Percentiles rank a stretch among this genome's conserved stretches.
phyloP scores from a whole-genome alignment of 495 filamentous ascomycete genomes.

The Zalerion maritima region DNA sequence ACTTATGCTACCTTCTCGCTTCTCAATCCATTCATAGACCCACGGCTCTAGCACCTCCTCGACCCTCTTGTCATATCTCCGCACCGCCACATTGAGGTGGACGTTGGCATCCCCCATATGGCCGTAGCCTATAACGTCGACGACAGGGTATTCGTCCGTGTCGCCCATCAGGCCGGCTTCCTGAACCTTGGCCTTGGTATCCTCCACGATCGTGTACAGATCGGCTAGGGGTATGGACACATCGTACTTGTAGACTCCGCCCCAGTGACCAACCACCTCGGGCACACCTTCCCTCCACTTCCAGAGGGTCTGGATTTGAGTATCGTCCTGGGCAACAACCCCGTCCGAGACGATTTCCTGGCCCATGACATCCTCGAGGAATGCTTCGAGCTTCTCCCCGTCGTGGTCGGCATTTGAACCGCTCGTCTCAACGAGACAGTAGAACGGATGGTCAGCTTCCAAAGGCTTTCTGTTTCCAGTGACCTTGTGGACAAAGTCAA shows the following conservation, averaged over 20 bases:
- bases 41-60: constrained; percentile 86
- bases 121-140: constrained; percentile 86
- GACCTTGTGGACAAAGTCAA: constrained; percentile 57
- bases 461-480: constrained; percentile 67
- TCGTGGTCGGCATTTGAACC: constrained; percentile 92
- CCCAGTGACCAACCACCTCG: constrained; percentile 75
- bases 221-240: constrained; percentile 83
- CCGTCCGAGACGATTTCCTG: constrained; percentile 75
- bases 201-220: constrained; percentile 79
- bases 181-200: constrained; percentile 54
- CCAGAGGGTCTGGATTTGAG: constrained; percentile 76
- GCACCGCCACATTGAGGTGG: constrained; percentile 74
- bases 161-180: constrained; percentile 65
- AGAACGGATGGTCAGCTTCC: constrained; percentile 76
- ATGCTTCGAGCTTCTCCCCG: constrained; percentile 64
- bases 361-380: constrained; percentile 83
- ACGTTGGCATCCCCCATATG: constrained; percentile 97
- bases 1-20: constrained; percentile 79
- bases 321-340: constrained; percentile 81
- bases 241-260: constrained; percentile 97
- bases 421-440: constrained; percentile 90
- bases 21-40: constrained; percentile 90
- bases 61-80: constrained; percentile 73
- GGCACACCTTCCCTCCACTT: constrained; percentile 86
- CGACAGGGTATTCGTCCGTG: constrained; percentile 61